Base-by-base conservation (phyloP, 495 filamentous ascomycete species). In the Penicillium silybi region DNA sequence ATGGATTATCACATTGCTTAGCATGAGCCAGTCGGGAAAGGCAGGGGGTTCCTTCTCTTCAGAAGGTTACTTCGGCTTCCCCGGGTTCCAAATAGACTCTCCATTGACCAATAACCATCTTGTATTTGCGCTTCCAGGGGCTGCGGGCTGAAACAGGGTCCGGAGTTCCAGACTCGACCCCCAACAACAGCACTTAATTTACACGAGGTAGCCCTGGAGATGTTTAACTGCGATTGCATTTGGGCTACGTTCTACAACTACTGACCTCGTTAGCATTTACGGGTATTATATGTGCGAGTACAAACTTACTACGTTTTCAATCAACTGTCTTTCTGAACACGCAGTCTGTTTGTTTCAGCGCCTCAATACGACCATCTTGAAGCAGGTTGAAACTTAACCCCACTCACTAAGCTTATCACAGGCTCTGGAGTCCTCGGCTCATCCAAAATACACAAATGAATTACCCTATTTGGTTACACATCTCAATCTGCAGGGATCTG, bases 61-160 rank as follows among this genome's bases (percentile, higher is more conserved):
- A 26, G 44, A 18, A 37, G 35, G 46, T 48, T 48, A 48, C 46
- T 19, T 48, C 46, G 46, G 20, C 27, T 48, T 18, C 20, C 45
- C 46, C 34, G 23, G 46, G 26, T 22, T 48, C 5, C 22, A n/a
- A 27, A 40, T 40, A 27, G 23, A 15, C 45, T 48, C 38, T 29
- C 4, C 32, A 40, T 17, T 2, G 22, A 23, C 35, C 46, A 48
- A 48, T 48, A 9, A 22, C 13, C 13, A 22, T n/a, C 16, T 11
- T 9, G 2, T 18, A 8, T 11, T 25, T 25, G 27, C 9, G 19
- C 2, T 38, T 37, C 13, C 19, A 23, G 45, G 20, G 7, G 18
- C 20, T 19, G 46, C 29, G 20, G 51, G 51, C 51, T 53, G 51
- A 53, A 53, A 53, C 51, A 43, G 44, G 50, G 38, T 53, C 51